These are phyloP conservation scores for Taphrina communis DNA, from an alignment of 1,139 yeast species.

Conservation along the genomic window DNA sequence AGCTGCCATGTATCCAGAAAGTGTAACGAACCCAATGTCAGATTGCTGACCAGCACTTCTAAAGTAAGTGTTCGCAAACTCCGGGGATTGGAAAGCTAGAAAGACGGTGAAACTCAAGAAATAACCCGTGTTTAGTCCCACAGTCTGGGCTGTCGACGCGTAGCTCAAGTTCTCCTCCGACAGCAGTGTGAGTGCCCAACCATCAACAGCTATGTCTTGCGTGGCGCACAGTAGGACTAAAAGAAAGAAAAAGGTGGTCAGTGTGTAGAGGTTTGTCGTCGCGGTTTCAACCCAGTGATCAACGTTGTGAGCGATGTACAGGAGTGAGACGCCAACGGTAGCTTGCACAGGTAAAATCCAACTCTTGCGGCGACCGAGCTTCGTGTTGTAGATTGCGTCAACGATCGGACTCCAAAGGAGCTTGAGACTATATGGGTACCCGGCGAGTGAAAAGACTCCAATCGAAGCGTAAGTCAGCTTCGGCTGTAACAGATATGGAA, in stretches of 20 bases:
- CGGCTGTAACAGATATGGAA: constrained; percentile 88
- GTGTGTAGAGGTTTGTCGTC: constrained; percentile 28
- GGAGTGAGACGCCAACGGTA: constrained; percentile 70
- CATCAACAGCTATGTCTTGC: constrained; percentile 98
- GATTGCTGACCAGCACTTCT: constrained; percentile 59
- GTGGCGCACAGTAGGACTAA: constrained; percentile 92
- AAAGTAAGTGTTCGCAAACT: constrained; percentile 85
- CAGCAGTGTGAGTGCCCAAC: constrained; percentile 93
- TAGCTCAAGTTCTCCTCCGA: constrained; percentile 80
- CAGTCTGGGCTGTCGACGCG: constrained; percentile 97
- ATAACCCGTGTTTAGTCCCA: constrained; percentile 92
- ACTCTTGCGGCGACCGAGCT: constrained; percentile 80
- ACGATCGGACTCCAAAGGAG: constrained; percentile 95
- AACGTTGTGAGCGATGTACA: constrained; percentile 66
- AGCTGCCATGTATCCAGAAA: constrained; percentile 74
- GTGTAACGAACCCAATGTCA: constrained; percentile 69
- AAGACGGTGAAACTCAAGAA: constrained; percentile 90
- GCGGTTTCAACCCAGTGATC: constrained; percentile 59
- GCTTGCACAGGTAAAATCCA: constrained; percentile 95
- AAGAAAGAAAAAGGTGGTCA: constrained; percentile 71
- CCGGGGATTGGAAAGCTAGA: constrained; percentile 86
- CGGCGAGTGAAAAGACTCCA: constrained; percentile 86
- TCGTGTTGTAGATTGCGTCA: constrained; percentile 75
- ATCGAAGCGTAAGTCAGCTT: constrained; percentile 85
- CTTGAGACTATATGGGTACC: constrained; percentile 92